These are phyloP conservation scores for Xylaria longipes DNA, from an alignment of 495 filamentous ascomycete genomes.

Conservation along the genomic window DNA sequence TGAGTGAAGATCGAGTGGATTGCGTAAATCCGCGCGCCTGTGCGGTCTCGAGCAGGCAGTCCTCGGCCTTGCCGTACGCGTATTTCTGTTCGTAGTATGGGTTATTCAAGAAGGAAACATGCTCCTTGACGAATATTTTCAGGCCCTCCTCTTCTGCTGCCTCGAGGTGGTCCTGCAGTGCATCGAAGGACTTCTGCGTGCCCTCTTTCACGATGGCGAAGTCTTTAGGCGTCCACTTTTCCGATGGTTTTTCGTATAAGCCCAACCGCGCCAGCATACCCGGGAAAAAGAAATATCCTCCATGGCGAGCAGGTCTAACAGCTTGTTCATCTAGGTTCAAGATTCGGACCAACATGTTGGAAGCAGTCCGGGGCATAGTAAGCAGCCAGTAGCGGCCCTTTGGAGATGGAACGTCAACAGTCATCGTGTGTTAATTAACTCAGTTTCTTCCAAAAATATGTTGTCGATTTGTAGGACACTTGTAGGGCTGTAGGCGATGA, in stretches of 20 bases:
- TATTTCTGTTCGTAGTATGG: conserved; percentile 26
- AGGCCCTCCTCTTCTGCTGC: conserved; percentile 38
- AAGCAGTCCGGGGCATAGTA: conserved; percentile 52
- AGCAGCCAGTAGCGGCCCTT: conserved; percentile 34
- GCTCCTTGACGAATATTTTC: conserved; percentile 50
- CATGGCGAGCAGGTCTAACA: conserved; percentile 27
- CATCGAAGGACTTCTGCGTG: conserved; percentile 35
- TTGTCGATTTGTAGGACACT: neutral
- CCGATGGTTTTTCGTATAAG: conserved; percentile 31
- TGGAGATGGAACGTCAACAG: conserved; percentile 6
- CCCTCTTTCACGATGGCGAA: conserved; percentile 19
- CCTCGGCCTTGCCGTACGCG: conserved; percentile 6
- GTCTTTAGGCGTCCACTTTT: conserved; percentile 40
- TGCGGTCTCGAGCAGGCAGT: neutral
- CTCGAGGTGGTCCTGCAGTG: conserved; percentile 37
- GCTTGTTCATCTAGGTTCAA: conserved; percentile 49
- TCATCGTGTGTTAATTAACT: conserved; percentile 15
- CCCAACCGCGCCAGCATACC: conserved; percentile 27
- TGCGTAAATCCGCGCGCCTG: conserved; percentile 5
- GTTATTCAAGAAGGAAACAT: conserved; percentile 37
- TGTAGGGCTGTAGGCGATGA: neutral
- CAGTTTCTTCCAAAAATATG: neutral
- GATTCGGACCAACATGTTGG: conserved; percentile 49
- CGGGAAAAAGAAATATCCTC: conserved; percentile 51
- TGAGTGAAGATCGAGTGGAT: conserved; percentile 37